These are phyloP conservation scores for Cordia subcordata DNA, from an alignment of 257 asterid genomes.

Conservation along the genomic window DNA sequence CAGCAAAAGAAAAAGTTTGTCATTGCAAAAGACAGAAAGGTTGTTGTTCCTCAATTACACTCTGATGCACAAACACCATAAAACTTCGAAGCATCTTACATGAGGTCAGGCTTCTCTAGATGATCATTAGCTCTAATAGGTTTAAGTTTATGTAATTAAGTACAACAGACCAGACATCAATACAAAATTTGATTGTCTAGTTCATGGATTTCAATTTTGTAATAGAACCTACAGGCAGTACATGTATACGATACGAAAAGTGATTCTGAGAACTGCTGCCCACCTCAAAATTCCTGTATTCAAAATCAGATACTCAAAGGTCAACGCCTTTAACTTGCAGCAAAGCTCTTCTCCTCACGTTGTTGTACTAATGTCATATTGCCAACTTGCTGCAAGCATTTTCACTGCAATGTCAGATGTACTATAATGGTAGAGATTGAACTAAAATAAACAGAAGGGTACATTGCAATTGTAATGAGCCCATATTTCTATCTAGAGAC, in stretches of 20 bases:
- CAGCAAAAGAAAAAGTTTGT: too few relatives aligned
- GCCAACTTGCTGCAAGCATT: constrained; percentile 48
- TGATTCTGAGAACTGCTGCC: background rate
- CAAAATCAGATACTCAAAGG: constrained; percentile 10
- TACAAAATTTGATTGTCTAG: background rate
- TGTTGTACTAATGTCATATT: constrained; percentile 50
- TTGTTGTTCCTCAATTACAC: background rate
- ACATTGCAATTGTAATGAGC: background rate
- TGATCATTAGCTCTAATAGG: background rate
- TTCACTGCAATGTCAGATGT: background rate
- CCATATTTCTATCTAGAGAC: too few relatives aligned
- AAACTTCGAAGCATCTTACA: too few relatives aligned
- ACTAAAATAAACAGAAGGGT: background rate
- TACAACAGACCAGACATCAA: background rate
- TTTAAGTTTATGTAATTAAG: background rate
- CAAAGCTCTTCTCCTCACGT: constrained; percentile 24
- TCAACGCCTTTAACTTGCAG: constrained; percentile 24
- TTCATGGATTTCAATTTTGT: background rate
- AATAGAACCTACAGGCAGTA: background rate
- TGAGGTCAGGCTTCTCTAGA: background rate
- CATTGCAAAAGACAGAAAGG: background rate
- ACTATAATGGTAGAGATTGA: background rate
- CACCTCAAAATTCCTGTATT: constrained; percentile 1
- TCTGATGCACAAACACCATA: background rate
- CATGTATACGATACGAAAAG: background rate